Evolutionary conservation across 805 yeast genomes (phyloP).

Genomic region (Metschnikowia rubicola): DNA sequence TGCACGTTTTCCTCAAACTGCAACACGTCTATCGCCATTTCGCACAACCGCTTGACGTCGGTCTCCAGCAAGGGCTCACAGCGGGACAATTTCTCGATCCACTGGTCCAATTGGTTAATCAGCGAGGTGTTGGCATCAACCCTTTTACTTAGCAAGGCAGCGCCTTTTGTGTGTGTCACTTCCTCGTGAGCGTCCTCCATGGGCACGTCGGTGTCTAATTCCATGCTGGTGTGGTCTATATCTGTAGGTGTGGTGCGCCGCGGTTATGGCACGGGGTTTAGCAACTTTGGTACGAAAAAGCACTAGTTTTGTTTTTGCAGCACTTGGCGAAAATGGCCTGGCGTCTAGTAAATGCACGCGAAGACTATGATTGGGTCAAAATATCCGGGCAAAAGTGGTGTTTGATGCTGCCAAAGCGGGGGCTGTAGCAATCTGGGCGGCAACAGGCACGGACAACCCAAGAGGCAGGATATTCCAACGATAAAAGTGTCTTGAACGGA

Average conservation of each 20-base stretch:
- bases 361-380: no score
- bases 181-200: constrained; percentile 74
- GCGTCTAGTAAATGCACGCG: background rate
- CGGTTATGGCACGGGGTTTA: background rate
- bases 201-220: constrained; percentile 74
- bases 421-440: no score
- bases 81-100: constrained; percentile 76
- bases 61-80: constrained; percentile 82
- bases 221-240: constrained; percentile 42
- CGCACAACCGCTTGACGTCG: constrained; percentile 76
- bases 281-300: background rate
- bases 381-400: no score
- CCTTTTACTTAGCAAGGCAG: constrained; percentile 33
- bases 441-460: no score
- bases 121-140: constrained; percentile 32
- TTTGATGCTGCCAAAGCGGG: no score
- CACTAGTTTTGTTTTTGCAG: background rate
- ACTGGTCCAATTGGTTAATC: constrained; percentile 72
- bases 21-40: constrained; percentile 86
- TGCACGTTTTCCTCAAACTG: constrained; percentile 93
- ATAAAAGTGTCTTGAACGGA: no score
- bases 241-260: background rate
- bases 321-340: background rate
- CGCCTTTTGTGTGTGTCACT: constrained; percentile 34
- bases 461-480: no score